Conservation (phyloP, 306 rosid genomes). For the Arachis hypogaea region DNA sequence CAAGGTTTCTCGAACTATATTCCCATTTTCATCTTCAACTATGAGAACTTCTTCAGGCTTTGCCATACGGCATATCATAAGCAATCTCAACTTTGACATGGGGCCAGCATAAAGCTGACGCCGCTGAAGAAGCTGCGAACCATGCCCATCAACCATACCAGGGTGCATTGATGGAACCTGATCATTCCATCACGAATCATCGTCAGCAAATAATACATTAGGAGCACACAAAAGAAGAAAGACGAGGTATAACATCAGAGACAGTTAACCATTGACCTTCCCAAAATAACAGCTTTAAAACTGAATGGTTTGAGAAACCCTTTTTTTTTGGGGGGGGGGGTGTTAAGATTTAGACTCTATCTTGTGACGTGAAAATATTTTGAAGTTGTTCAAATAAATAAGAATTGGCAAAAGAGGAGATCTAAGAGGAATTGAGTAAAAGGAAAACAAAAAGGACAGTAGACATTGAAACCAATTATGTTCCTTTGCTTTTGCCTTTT, state of each 20-base stretch:
- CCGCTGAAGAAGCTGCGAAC: slow-evolving; percentile 77
- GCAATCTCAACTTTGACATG: slow-evolving; percentile 96
- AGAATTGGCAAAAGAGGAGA: neutral
- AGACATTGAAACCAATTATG: neutral
- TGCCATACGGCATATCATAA: slow-evolving; percentile 98
- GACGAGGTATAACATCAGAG: neutral
- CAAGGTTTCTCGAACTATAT: slow-evolving; percentile 96
- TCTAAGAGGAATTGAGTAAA: neutral
- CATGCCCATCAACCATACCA: slow-evolving; percentile 87
- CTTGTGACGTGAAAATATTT: neutral
- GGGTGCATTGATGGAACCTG: slow-evolving; percentile 75
- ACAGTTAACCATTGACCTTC: neutral
- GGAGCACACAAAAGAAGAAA: neutral
- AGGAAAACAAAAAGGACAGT: neutral
- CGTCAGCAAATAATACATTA: neutral
- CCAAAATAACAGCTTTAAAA: neutral
- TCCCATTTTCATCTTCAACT: slow-evolving; percentile 98
- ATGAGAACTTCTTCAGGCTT: slow-evolving; percentile 99
- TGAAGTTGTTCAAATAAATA: neutral
- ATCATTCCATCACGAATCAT: slow-evolving; percentile 25
- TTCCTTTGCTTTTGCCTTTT: neutral
- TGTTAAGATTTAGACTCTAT: too few relatives aligned
- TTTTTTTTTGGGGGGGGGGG: too few relatives aligned
- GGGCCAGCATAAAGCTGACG: slow-evolving; percentile 82
- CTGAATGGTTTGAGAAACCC: too few relatives aligned